phyloP scores from a whole-genome alignment of 306 rosid genomes.

The Cyclanthera cordifolia region DNA sequence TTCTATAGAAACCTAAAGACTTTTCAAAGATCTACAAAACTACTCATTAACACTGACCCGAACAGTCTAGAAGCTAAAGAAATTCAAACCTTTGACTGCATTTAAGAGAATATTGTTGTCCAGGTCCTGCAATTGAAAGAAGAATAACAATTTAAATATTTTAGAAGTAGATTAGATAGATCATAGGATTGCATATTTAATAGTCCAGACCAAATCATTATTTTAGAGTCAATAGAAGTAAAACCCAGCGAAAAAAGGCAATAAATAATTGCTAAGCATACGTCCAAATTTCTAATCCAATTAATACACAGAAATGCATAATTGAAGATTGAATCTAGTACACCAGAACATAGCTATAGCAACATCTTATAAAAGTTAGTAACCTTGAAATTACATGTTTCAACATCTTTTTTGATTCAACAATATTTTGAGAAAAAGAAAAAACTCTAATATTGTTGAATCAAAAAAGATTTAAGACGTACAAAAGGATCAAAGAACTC shows the following conservation, averaged over 20 bases:
- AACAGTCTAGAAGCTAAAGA: not conserved
- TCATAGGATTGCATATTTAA: constrained; percentile 13
- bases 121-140: constrained; percentile 52
- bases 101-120: constrained; percentile 48
- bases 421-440: too few relatives aligned
- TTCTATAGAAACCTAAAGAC: not conserved
- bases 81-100: constrained; percentile 62
- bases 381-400: too few relatives aligned
- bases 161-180: not conserved
- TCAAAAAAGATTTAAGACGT: too few relatives aligned
- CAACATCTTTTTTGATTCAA: too few relatives aligned
- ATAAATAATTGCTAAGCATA: not conserved
- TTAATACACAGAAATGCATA: not conserved
- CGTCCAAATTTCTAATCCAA: not conserved
- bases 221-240: not conserved
- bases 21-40: not conserved
- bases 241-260: not conserved
- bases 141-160: not conserved
- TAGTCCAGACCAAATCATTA: not conserved
- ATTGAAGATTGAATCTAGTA: not conserved
- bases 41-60: not conserved
- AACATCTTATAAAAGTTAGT: too few relatives aligned
- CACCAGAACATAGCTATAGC: too few relatives aligned
- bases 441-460: too few relatives aligned
- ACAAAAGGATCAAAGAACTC: not conserved